Percentiles rank a stretch among this genome's conserved stretches.
These are phyloP conservation scores for Zymoseptoria brevis DNA, from an alignment of 2,329 filamentous ascomycete species.

Conservation along the genomic window DNA sequence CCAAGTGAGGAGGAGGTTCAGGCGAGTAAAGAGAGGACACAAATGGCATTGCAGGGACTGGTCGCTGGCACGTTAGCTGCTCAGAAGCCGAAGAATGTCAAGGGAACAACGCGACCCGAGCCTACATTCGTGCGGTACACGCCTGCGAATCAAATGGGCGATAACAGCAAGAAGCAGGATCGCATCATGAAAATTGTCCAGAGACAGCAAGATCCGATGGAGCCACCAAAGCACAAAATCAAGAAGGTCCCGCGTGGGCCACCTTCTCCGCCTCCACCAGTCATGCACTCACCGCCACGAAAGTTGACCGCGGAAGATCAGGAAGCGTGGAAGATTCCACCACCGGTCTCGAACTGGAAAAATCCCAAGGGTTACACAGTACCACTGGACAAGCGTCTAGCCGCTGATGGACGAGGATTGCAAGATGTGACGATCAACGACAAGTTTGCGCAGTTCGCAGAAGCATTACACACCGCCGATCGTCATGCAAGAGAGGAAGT, in stretches of 20 bases:
- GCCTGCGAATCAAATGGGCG: conserved; percentile 93
- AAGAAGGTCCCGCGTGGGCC: conserved; percentile 95
- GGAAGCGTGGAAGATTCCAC: conserved; percentile 87
- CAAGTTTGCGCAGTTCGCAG: conserved; percentile 93
- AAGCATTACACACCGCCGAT: conserved; percentile 89
- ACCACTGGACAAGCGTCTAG: conserved; percentile 86
- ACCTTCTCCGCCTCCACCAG: conserved; percentile 82
- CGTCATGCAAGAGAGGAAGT: conserved; percentile 93
- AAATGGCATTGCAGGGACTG: conserved; percentile 71
- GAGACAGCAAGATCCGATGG: conserved; percentile 86
- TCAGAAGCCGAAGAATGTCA: conserved; percentile 93
- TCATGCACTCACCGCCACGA: conserved; percentile 89
- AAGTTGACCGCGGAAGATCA: conserved; percentile 96
- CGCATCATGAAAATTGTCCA: conserved; percentile 98
- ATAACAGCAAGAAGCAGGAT: conserved; percentile 75
- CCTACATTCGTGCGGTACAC: conserved; percentile 94
- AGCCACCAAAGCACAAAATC: conserved; percentile 96
- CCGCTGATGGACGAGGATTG: conserved; percentile 82
- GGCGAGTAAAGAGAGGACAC: conserved; percentile 78
- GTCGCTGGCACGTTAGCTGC: conserved; percentile 80
- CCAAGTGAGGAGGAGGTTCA: conserved; percentile 78
- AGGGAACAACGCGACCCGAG: conserved; percentile 69
- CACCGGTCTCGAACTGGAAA: conserved; percentile 97
- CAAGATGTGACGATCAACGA: conserved; percentile 97
- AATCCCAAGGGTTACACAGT: conserved; percentile 98